phyloP scores from a whole-genome alignment of 805 yeast genomes.

The Wickerhamiella brachini region DNA sequence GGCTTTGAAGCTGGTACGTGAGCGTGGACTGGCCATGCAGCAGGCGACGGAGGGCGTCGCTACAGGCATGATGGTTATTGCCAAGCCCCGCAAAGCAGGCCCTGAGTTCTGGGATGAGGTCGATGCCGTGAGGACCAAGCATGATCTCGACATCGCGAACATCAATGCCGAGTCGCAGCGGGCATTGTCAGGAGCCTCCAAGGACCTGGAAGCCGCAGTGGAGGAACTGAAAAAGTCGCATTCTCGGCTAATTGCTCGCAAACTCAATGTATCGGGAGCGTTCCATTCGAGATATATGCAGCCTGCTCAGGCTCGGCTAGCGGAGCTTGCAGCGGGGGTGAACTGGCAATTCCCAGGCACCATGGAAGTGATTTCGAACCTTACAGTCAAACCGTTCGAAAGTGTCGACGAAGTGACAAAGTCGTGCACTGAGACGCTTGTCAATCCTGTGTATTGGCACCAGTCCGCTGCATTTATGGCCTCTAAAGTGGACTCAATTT shows the following conservation, averaged over 20 bases:
- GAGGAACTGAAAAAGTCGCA: slow-evolving; percentile 14
- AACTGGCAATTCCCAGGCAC: slow-evolving; percentile 13
- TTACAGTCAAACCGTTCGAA: slow-evolving; percentile 22
- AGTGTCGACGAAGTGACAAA: slow-evolving; percentile 18
- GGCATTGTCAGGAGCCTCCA: slow-evolving; percentile 32
- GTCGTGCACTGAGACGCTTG: slow-evolving; percentile 17
- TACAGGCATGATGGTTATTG: slow-evolving; percentile 15
- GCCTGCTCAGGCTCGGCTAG: slow-evolving; percentile 27
- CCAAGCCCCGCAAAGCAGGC: slow-evolving; percentile 7
- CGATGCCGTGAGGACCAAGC: slow-evolving; percentile 3
- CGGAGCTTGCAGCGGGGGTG: slow-evolving; percentile 12
- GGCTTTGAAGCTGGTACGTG: slow-evolving; percentile 32
- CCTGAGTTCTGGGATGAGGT: slow-evolving; percentile 8
- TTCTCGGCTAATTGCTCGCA: slow-evolving; percentile 19
- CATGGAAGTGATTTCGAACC: slow-evolving; percentile 20
- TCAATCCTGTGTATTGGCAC: slow-evolving; percentile 23
- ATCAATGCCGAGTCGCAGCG: slow-evolving; percentile 32
- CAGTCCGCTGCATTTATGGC: slow-evolving; percentile 16
- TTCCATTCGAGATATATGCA: slow-evolving; percentile 33
- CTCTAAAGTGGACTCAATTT: slow-evolving; percentile 9
- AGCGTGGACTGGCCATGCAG: slow-evolving; percentile 34
- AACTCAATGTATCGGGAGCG: slow-evolving; percentile 36
- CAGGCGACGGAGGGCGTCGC: slow-evolving; percentile 25
- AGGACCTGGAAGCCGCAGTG: slow-evolving; percentile 20
- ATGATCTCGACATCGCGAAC: slow-evolving; percentile 31